Base-by-base conservation (phyloP, 1,284 basidiomycete species). In the Irpex sp. region DNA sequence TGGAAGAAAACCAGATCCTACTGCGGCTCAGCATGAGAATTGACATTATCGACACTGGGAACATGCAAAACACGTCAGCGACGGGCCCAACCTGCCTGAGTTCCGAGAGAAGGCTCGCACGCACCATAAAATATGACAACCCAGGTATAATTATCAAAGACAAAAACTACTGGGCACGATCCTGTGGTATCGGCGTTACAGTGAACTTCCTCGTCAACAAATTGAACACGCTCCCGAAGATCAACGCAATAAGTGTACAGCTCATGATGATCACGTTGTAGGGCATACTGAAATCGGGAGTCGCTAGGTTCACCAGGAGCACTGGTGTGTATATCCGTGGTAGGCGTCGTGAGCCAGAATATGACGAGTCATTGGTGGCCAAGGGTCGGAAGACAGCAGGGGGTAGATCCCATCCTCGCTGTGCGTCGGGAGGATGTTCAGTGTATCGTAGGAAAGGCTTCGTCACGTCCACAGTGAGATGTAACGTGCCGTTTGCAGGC, bases 231-330 rank as follows among this genome's bases (percentile, higher is more conserved):
- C 87, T 92, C 49, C 97, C 97, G 75, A 99, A 98, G 66, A 97
- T 90, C 65, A 98, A 85, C 39, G 97, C 95, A 65, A 96, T 85
- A 57, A 97, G 80, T 7, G 94, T 95, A 71, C 89, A 94, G 62
- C 88, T 95, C 81, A 98, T 91, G 71, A 97, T 97, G 75, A 98
- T 98, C 66, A 98, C 96, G 76, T 98, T 99, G 79, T 98, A 99
- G 9, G 97, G 96, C 95, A 99, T 98, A 71, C 93, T 96, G 76
- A 99, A 99, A 77, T 99, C 97, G 0, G 97, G 97, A 6, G 94
- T 96, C 6, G 97, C 92, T 26, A 98, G 82, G 74, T 97, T 94
- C 50, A 97, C 86, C 31, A 99, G 84, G 17, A 95, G 81, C 9
- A 90, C 83, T 0, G 87, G 80, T 1, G 94, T 94, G 75, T 97